Evolutionary conservation across 2,329 filamentous ascomycete genomes (phyloP), one percentile per base, ranked within the genome.

Genomic region (Tetracladium maxilliforme): DNA sequence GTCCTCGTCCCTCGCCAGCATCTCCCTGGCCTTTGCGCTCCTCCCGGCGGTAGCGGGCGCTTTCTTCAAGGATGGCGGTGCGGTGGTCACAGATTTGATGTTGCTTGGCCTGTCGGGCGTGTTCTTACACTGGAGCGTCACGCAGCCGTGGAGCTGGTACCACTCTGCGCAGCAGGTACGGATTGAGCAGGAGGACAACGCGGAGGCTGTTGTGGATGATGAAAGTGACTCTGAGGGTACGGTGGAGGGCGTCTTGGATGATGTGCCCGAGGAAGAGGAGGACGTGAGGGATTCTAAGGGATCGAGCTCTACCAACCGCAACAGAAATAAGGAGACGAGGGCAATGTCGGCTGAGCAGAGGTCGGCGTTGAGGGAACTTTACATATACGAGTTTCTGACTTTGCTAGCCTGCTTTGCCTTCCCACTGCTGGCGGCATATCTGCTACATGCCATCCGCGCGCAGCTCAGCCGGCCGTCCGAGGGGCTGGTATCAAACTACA

Each of bases 111-210:
- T 95, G 32, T 80, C 81, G 3, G 81, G 77, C 5, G 65, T 94
- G 22, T 92, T 94, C 41, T 58, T 95, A 33, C 86, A 93, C 45
- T 94, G 84, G 82, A 86, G 81, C 24, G 77, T 94, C 21, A 76
- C 82, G 28, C 61, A 90, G 36, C 87, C 87, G 38, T 95, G 87
- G 86, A 86, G 56, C 26, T 84, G 78, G 78, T 84, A 84, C 48
- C 62, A 69, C 36, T 70, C 74, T 3, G 73, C 78, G 0, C 77
- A 80, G 40, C 56, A 68, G 29, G 51, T 77, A 19, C 64, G 68
- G 16, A 51, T 64, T 14, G 50, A 54, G 14, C 61, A 70, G 22
- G 58, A 70, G 42, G 39, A 43, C 20, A 41, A 40, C 29, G 29
- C 35, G 9, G 41, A 49, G 13, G 37, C 37, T 10, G 38, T 40